Evolutionary conservation across 2,329 filamentous ascomycete species (phyloP).

Genomic region (Epichloe uncinata): DNA sequence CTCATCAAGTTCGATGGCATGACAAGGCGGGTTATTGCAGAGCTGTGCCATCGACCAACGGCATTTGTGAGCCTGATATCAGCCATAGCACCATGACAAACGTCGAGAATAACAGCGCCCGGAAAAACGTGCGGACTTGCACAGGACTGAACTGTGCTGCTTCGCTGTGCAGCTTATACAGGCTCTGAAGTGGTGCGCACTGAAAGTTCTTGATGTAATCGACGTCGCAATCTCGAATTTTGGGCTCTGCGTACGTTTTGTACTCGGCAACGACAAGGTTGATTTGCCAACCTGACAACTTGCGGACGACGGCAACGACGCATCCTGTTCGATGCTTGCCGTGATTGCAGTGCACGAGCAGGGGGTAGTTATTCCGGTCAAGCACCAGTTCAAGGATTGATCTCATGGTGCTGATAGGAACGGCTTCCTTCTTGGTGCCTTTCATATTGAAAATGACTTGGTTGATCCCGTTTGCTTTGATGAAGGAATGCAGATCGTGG

Average conservation of each 20-base stretch:
- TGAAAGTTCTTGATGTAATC: conserved; percentile 43
- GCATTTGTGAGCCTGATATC: conserved; percentile 22
- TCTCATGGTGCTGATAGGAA: conserved; percentile 53
- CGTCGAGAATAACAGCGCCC: conserved; percentile 29
- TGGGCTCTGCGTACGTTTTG: conserved; percentile 46
- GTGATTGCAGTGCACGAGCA: conserved; percentile 88
- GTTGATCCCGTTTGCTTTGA: conserved; percentile 51
- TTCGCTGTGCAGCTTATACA: conserved; percentile 4
- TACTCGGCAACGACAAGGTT: conserved; percentile 60
- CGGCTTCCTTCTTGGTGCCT: conserved; percentile 74
- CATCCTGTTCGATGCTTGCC: conserved; percentile 90
- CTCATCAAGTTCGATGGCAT: neutral
- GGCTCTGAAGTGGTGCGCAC: conserved; percentile 19
- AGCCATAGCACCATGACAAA: conserved; percentile 31
- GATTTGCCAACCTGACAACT: conserved; percentile 54
- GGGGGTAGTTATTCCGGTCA: conserved; percentile 59
- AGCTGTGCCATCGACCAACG: neutral
- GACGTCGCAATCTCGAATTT: conserved; percentile 46
- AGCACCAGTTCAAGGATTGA: conserved; percentile 59
- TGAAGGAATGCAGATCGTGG: conserved; percentile 44
- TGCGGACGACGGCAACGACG: conserved; percentile 68
- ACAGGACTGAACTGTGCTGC: conserved; percentile 10
- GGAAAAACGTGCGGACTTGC: conserved; percentile 25
- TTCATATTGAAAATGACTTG: conserved; percentile 67
- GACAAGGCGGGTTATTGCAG: neutral